Conservation (phyloP, 2,329 filamentous ascomycete species). For the Ceratocystis alfenasii region DNA sequence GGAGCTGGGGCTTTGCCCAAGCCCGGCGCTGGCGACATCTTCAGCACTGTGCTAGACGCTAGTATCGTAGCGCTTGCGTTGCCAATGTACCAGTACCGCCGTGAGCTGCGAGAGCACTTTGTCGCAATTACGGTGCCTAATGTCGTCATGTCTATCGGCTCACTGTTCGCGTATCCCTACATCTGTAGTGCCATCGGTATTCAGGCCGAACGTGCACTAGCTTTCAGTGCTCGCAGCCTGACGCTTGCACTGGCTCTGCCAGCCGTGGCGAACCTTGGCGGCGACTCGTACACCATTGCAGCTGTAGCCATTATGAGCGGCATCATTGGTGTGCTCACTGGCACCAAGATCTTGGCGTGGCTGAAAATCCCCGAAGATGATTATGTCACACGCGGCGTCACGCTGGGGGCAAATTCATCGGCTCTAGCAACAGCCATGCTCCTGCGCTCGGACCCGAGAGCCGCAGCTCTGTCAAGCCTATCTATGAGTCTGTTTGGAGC, state of each 20-base stretch:
- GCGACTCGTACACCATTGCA: constrained; percentile 44
- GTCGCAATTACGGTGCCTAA: constrained; percentile 43
- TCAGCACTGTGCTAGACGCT: constrained; percentile 44
- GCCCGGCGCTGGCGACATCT: constrained; percentile 47
- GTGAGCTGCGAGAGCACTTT: constrained; percentile 43
- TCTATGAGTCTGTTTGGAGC: constrained; percentile 51
- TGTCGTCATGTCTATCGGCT: constrained; percentile 39
- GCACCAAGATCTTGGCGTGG: constrained; percentile 36
- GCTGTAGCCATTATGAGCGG: constrained; percentile 48
- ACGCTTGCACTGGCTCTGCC: constrained; percentile 50
- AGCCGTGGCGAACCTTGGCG: constrained; percentile 44
- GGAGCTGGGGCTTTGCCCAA: constrained; percentile 24
- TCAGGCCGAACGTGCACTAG: constrained; percentile 38
- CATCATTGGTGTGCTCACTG: constrained; percentile 46
- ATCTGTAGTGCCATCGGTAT: constrained; percentile 46
- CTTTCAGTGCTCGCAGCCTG: constrained; percentile 45
- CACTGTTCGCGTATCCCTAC: constrained; percentile 46
- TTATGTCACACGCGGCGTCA: constrained; percentile 51
- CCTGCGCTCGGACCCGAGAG: constrained; percentile 44
- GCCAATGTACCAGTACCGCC: constrained; percentile 49
- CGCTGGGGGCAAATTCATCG: constrained; percentile 48
- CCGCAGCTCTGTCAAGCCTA: constrained; percentile 46
- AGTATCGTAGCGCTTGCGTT: constrained; percentile 47
- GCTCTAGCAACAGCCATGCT: constrained; percentile 48
- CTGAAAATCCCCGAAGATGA: constrained; percentile 48